Evolutionary conservation across 257 asterid species (phyloP), one percentile per base, ranked within the genome.

Genomic region (Nicotiana sylvestris): DNA sequence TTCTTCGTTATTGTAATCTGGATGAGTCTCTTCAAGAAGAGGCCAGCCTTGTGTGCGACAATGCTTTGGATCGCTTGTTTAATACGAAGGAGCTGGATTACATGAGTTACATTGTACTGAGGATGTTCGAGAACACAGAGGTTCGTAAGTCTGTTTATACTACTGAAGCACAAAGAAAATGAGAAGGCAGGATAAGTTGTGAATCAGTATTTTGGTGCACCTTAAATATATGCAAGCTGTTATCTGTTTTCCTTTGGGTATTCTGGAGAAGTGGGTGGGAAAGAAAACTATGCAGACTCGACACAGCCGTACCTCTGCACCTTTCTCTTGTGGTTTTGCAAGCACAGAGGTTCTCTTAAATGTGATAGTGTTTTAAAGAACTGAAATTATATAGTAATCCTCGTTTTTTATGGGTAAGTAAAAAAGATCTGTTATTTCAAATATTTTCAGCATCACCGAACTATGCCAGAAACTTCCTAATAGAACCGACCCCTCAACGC

Each of bases 1-100:
- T 96, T 81, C 97, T 96, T 87, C 99, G 99, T 56, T 96, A 96
- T 79, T 96, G 99, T 91, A 91, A 96, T 84, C 86, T 96, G 91
- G 98, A 96, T 78, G 99, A 96, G 83, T 92, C 98, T 81, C 94
- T 90, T 81, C 97, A 89, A 88, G 98, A 90, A 80, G 99, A 96
- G 86, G 90, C 88, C 27, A 87, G 98, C 90, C 98, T 93, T 67
- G 92, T 96, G 66, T 92, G 92, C 53, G 95, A 96, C 83, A 89
- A 82, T 85, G 97, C 96, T 46, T 85, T 94, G 86, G 98, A 96
- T 82, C 99, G 98, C 78, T 88, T 96, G 84, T 88, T 76, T 39
- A 90, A 76, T 88, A 93, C 98, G 57, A 92, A 91, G 90, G 99
- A 96, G 92, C 98, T 96, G 74, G 99, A 96, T 83, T 96, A 96